Conservation (phyloP, 371 early-diverging fungal genomes). For the Mortierella sp. region DNA sequence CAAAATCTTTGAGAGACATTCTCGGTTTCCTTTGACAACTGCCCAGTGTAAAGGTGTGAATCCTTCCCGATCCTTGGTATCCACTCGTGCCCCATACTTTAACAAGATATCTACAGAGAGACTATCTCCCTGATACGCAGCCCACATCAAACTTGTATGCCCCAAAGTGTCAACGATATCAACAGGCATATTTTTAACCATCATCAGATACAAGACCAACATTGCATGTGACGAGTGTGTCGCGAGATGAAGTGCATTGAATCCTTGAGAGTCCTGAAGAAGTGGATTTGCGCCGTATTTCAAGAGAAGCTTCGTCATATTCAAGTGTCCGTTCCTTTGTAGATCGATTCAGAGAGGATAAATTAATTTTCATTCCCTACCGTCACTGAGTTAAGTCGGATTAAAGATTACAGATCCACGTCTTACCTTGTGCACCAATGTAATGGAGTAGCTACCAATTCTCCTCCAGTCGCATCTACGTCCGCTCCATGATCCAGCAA, state of each 20-base stretch:
- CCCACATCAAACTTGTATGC: conserved; percentile 96
- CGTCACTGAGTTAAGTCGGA: not conserved
- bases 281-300: conserved; percentile 84
- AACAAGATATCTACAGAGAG: conserved; percentile 77
- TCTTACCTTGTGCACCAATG: conserved; percentile 88
- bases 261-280: conserved; percentile 87
- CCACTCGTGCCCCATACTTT: conserved; percentile 75
- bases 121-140: conserved; percentile 88
- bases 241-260: conserved; percentile 91
- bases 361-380: not conserved
- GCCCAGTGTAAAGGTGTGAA: conserved; percentile 80
- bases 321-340: conserved; percentile 76
- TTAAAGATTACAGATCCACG: not conserved
- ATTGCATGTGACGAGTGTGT: conserved; percentile 89
- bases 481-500: conserved; percentile 86
- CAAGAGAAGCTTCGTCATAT: conserved; percentile 78
- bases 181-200: conserved; percentile 76
- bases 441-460: conserved; percentile 86
- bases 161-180: conserved; percentile 82
- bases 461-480: conserved; percentile 82
- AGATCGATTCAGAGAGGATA: not conserved
- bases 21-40: conserved; percentile 73
- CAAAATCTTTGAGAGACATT: conserved; percentile 69
- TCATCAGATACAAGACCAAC: conserved; percentile 78
- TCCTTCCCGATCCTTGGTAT: conserved; percentile 77